Evolutionary conservation across 2,329 filamentous ascomycete species (phyloP).

Genomic region (Pyricularia pennisetigena): DNA sequence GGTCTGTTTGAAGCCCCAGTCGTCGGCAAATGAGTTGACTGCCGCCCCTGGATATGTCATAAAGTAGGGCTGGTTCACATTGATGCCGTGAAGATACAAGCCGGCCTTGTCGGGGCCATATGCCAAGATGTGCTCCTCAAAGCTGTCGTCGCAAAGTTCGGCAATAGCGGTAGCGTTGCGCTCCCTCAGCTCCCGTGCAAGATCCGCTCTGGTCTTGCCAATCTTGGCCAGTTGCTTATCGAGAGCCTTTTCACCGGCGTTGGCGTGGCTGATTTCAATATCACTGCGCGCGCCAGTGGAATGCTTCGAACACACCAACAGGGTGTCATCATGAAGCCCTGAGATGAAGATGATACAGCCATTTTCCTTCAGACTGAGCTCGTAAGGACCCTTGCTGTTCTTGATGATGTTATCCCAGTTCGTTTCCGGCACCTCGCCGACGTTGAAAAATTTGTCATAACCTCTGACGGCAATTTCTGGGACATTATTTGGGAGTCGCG

Average conservation of each 20-base stretch:
- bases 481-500: constrained; percentile 47
- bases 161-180: constrained; percentile 93
- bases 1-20: constrained; percentile 91
- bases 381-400: constrained; percentile 78
- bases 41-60: constrained; percentile 71
- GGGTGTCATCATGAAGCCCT: constrained; percentile 76
- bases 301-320: constrained; percentile 98
- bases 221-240: constrained; percentile 68
- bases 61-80: constrained; percentile 89
- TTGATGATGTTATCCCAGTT: constrained; percentile 70
- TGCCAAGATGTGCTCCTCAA: constrained; percentile 93
- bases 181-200: constrained; percentile 63
- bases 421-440: constrained; percentile 71
- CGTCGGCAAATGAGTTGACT: constrained; percentile 83
- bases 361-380: constrained; percentile 95
- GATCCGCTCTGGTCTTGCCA: constrained; percentile 68
- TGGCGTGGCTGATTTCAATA: constrained; percentile 67
- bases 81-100: constrained; percentile 91
- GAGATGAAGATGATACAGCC: constrained; percentile 99
- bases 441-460: constrained; percentile 99
- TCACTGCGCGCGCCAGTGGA: constrained; percentile 78
- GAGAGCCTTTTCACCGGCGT: constrained; percentile 72
- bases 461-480: constrained; percentile 78
- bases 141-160: constrained; percentile 90
- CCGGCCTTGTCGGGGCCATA: constrained; percentile 78